Base-by-base conservation (phyloP, 202 grass and related monocot genomes). In the Schoenoplectus triqueter region DNA sequence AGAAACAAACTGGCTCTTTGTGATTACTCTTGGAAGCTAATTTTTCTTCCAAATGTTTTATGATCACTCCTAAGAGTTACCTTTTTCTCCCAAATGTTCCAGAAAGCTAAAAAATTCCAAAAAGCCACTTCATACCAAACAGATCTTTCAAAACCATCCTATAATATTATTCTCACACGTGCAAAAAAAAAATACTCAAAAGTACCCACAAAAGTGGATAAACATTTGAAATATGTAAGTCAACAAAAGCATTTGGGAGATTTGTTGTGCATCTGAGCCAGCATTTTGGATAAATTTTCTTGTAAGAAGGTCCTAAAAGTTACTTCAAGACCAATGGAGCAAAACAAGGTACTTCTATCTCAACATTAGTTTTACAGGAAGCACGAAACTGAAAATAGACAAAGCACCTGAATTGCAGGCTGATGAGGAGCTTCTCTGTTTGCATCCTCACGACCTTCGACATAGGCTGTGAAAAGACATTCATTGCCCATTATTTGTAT, bases 371-470 rank as follows among this genome's bases (percentile, higher is more conserved):
- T 48, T 50, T 31, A 17, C 41, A 41, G 59, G 44, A 74, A 68
- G 7, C 20, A 10, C 1, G 7, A 51, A 72, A 73, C 3, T 79
- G 82, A 31, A 84, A 41, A 77, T 55, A 59, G 22, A 56, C 6
- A 57, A 83, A 54, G 18, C 69, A 96, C 96, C 93, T 99, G 90
- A 89, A 91, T 95, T 59, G 86, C 31, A 88, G 84, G 66, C 46
- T 89, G 90, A 87, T 92, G 88, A 45, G 86, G 85, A 65, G 64
- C 66, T 56, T 70, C 80, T 88, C 88, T 92, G 54, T 95, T 93
- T 46, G 87, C 85, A 62, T 98, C 92, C 65, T 98, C 95, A 6
- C 89, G 91, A 54, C 84, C 81, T 90, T 99, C 96, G 77, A 91
- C 90, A 68, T 99, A 99, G 78, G 96, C 96, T 99, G 88, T 73